Percentiles rank a stretch among this genome's conserved stretches.
Evolutionary conservation across 2,329 filamentous ascomycete species (phyloP).

Genomic region (Aspergillus awamori): DNA sequence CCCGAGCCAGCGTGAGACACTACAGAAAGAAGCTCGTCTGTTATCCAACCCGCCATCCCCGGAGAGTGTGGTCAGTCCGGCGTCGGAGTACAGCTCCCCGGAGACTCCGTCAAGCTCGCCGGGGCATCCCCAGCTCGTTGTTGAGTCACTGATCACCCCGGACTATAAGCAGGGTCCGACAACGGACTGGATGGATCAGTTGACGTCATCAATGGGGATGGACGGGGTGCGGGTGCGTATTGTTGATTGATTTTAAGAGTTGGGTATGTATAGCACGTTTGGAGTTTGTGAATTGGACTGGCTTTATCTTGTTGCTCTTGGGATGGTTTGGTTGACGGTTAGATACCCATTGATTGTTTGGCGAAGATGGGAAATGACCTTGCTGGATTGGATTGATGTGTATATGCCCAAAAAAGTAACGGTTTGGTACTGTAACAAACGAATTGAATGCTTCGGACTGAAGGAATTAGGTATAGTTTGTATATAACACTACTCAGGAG

Average conservation of each 20-base stretch:
- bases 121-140: constrained; percentile 13
- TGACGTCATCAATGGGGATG: constrained; percentile 29
- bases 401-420: too few relatives aligned
- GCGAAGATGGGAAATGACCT: too few relatives aligned
- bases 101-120: constrained; percentile 22
- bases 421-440: too few relatives aligned
- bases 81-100: background rate
- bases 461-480: too few relatives aligned
- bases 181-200: constrained; percentile 31
- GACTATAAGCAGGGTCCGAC: constrained; percentile 21
- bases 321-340: background rate
- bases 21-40: constrained; percentile 21
- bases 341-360: too few relatives aligned
- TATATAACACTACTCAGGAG: too few relatives aligned
- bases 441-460: too few relatives aligned
- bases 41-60: constrained; percentile 9
- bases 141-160: constrained; percentile 24
- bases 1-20: constrained; percentile 19
- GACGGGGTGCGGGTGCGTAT: constrained; percentile 10
- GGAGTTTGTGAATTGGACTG: background rate
- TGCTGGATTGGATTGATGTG: too few relatives aligned
- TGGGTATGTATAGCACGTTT: background rate
- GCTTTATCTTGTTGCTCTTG: background rate
- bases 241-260: background rate
- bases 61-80: background rate